phyloP scores from a whole-genome alignment of 2,329 filamentous ascomycete species.

The Paecilomyces niveus region DNA sequence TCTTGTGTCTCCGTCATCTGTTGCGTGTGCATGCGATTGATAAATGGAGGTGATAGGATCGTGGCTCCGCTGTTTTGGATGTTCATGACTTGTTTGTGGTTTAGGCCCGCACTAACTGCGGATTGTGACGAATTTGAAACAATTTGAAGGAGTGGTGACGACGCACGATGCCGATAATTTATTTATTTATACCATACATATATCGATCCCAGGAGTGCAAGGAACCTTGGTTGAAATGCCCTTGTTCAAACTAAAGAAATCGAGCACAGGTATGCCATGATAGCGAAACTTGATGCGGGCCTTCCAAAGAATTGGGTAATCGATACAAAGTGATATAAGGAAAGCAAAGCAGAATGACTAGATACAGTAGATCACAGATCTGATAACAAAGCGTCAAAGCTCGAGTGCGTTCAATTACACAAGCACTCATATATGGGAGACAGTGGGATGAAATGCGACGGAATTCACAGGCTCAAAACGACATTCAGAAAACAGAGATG shows the following conservation, averaged over 20 bases:
- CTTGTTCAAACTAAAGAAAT: constrained; percentile 12
- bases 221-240: neutral
- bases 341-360: constrained; percentile 1
- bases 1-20: neutral
- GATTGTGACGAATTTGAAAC: neutral
- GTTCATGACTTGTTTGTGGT: neutral
- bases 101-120: neutral
- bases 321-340: constrained; percentile 14
- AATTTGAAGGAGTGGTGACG: neutral
- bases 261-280: neutral
- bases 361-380: constrained; percentile 2
- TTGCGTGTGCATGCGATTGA: neutral
- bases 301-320: constrained; percentile 25
- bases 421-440: neutral
- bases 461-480: constrained; percentile 7
- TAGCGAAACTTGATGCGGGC: constrained; percentile 22
- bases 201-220: neutral
- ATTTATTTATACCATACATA: neutral
- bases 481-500: constrained; percentile 82
- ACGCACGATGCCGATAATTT: neutral
- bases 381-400: neutral
- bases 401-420: neutral
- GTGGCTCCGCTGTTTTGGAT: no score
- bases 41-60: no score
- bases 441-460: constrained; percentile 2